Evolutionary conservation across 306 rosid genomes (phyloP).

Genomic region (Quercus bicolor): DNA sequence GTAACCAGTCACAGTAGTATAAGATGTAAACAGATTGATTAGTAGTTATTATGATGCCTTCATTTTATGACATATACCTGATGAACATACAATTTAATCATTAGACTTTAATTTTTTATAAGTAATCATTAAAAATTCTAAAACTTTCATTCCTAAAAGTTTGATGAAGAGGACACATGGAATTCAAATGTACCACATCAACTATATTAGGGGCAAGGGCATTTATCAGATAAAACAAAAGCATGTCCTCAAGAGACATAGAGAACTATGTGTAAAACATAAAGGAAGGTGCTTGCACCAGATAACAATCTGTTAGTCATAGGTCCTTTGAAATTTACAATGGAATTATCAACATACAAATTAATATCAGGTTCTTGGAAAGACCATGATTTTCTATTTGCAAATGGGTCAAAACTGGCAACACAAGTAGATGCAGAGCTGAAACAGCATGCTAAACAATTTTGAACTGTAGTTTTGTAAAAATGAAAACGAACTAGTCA

Average conservation of each 20-base stretch:
- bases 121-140: too few relatives aligned
- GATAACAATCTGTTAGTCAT: background rate
- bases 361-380: background rate
- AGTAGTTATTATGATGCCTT: slow-evolving; percentile 7
- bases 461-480: background rate
- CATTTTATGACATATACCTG: background rate
- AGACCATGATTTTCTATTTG: background rate
- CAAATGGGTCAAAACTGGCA: background rate
- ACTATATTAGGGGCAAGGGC: background rate
- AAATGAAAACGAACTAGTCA: background rate
- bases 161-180: background rate
- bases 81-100: background rate
- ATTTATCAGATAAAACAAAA: background rate
- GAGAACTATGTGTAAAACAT: background rate
- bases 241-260: background rate
- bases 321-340: background rate
- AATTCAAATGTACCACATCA: background rate
- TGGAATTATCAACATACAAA: background rate
- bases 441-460: background rate
- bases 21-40: slow-evolving; percentile 1
- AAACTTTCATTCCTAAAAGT: too few relatives aligned
- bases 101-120: too few relatives aligned
- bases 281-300: background rate
- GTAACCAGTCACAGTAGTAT: slow-evolving; percentile 45
- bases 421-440: background rate